These are phyloP conservation scores for Chlorella variabilis DNA, from an alignment of 163 green algal species.

Conservation along the genomic window DNA sequence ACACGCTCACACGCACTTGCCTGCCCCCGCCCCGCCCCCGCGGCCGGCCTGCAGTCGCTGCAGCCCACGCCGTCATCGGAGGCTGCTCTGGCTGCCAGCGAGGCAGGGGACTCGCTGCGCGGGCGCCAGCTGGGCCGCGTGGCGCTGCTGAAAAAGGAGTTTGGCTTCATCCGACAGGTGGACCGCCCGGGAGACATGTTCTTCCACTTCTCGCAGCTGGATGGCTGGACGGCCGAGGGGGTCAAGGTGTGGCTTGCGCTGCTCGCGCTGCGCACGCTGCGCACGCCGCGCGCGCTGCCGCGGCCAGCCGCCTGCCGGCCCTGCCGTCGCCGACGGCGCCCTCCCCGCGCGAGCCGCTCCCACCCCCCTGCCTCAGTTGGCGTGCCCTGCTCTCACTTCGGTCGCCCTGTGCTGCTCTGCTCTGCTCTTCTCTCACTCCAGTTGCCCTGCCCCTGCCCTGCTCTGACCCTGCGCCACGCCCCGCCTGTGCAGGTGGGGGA, in stretches of 20 bases:
- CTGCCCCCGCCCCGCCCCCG: too few relatives aligned
- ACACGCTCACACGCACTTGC: too few relatives aligned
- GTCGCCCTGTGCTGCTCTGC: too few relatives aligned
- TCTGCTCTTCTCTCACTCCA: background rate
- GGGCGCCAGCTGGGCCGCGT: constrained; percentile 48
- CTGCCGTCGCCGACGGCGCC: too few relatives aligned
- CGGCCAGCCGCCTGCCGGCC: too few relatives aligned
- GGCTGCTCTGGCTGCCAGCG: background rate
- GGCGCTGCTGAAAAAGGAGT: constrained; percentile 55
- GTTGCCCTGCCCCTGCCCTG: background rate
- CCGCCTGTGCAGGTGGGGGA: constrained; percentile 26
- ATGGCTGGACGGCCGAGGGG: constrained; percentile 1
- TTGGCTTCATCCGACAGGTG: constrained; percentile 55
- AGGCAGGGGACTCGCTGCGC: background rate
- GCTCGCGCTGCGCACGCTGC: too few relatives aligned
- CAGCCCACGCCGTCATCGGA: constrained; percentile 16
- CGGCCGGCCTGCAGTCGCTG: background rate
- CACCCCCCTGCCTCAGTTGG: too few relatives aligned
- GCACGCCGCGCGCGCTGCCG: too few relatives aligned
- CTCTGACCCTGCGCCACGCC: background rate
- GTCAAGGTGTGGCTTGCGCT: constrained; percentile 32
- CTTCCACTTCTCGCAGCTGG: constrained; percentile 55
- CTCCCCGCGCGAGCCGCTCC: too few relatives aligned
- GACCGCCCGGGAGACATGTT: constrained; percentile 46
- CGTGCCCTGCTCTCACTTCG: too few relatives aligned